Conservation (phyloP, 2,329 filamentous ascomycete genomes). For the Ceratocystis diversiconidia region DNA sequence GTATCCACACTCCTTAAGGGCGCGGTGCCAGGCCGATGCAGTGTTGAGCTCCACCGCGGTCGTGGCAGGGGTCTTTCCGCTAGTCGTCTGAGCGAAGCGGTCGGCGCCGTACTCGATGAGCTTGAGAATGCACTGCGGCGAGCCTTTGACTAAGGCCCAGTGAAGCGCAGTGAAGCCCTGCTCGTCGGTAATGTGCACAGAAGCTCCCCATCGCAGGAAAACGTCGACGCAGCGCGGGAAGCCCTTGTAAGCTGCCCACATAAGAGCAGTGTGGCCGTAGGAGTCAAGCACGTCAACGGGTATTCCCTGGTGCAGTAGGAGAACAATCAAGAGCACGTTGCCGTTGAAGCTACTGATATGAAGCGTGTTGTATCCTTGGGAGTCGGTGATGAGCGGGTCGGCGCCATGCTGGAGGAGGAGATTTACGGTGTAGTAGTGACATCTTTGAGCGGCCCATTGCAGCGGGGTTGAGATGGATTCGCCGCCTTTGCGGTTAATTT, state of each 20-base stretch:
- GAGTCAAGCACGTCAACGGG: conserved; percentile 81
- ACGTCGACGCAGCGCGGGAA: conserved; percentile 84
- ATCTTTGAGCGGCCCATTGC: conserved; percentile 93
- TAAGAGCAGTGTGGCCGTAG: conserved; percentile 83
- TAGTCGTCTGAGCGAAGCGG: conserved; percentile 74
- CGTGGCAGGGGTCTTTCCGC: conserved; percentile 76
- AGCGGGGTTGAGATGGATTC: conserved; percentile 87
- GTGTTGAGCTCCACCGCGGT: conserved; percentile 89
- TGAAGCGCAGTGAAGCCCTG: conserved; percentile 89
- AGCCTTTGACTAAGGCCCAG: conserved; percentile 93
- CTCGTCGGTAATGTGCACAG: conserved; percentile 79
- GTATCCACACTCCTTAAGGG: conserved; percentile 72
- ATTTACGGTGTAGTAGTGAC: conserved; percentile 92
- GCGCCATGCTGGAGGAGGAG: conserved; percentile 82
- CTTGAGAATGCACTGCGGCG: conserved; percentile 77
- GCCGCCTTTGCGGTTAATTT: conserved; percentile 89
- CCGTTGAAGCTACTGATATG: conserved; percentile 96
- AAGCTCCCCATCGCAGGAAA: conserved; percentile 87
- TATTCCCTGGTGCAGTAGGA: conserved; percentile 89
- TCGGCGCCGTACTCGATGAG: conserved; percentile 91
- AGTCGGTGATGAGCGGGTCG: conserved; percentile 81
- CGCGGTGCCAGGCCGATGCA: conserved; percentile 63
- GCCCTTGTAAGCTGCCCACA: conserved; percentile 99
- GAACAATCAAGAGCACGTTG: conserved; percentile 75
- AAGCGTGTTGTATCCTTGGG: conserved; percentile 94